Base-by-base conservation (phyloP, 257 asterid species). In the Salvia rosmarinus region DNA sequence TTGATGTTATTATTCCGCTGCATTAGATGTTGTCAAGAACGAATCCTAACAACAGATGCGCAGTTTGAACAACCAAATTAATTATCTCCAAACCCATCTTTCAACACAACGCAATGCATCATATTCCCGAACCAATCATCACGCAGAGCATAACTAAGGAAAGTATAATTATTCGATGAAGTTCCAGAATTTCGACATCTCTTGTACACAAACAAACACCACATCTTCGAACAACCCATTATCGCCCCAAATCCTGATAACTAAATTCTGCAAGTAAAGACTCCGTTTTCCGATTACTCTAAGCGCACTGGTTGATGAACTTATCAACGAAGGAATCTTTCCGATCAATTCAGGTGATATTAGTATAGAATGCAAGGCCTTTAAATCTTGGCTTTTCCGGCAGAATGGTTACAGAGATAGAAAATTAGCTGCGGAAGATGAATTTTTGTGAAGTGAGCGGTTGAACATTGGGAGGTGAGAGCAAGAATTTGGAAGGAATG, bases 51-150 rank as follows among this genome's bases (percentile, higher is more conserved):
- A n/a, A n/a, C n/a, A n/a, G n/a, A n/a, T n/a, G 71, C 25, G 86
- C 74, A 10, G 93, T 89, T 67, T 78, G 85, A 8, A 87, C 85
- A 16, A 89, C 86, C 50, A 78, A 50, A 78, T 85, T 89, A 50
- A 78, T 85, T 89, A 13, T 10, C 74, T 23, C 80, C 82, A 78
- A 64, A 85, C 54, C 89, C 93, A 23, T 72, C 70, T 78, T 75
- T 85, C 61, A 82, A 17, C 59, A 80, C 81, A 71, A 73, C 66
- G 59, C 83, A 71, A 73, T 87, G 88, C 39, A 78, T 51, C 79
- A 54, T 49, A 37, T 74, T 72, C 23, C 89, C 93, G 9, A 70
- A 61, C 74, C 69, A 13, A 44, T 69, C 71, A 55, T 85, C 80
- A 43, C 70, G 20, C 69, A 82, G 49, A 44, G 74, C 85, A n/a